Evolutionary conservation across 2,329 filamentous ascomycete species (phyloP), one percentile per base, ranked within the genome.

Genomic region (Talaromyces sp.): DNA sequence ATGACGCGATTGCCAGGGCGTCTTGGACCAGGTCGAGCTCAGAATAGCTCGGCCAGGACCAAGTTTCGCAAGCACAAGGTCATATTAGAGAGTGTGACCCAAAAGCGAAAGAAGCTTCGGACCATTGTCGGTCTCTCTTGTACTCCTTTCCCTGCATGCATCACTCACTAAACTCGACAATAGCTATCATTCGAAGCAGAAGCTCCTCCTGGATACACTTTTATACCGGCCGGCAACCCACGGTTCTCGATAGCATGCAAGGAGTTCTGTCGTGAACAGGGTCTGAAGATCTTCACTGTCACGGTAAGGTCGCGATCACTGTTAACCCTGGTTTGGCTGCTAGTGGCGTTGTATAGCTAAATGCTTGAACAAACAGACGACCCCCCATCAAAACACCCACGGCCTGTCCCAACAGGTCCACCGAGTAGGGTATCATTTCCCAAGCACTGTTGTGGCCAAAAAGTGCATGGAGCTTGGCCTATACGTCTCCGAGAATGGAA

Each of bases 371-470:
- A 11, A 28, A 46, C 55, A 81, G 76, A 81, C 78, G 60, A 80
- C 77, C 46, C 79, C 75, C 28, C 77, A 81, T 64, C 70, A 74
- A 60, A 70, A 78, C 51, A 78, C 74, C 11, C 78, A 81, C 54
- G 77, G 80, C 60, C 71, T 86, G 2, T 83, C 82, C 2, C 79
- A 84, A 64, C 82, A 86, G 66, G 79, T 85, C 51, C 79, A 84
- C 63, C 78, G 84, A 40, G 79, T 86, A 61, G 84, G 84, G 15
- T 83, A 84, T 67, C 84, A 86, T 66, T 86, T 87, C 61, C 82
- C 82, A 6, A 79, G 79, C 59, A 73, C 79, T n/a, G 77, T 86
- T 58, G 81, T 87, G 39, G 78, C 80, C 43, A 74, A 80, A 59
- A 81, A 82, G 36, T 85, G 83, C 65, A 75, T 71, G 62, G 73